phyloP scores from a whole-genome alignment of 345 rosid genomes.

The Fremontodendron californicum region DNA sequence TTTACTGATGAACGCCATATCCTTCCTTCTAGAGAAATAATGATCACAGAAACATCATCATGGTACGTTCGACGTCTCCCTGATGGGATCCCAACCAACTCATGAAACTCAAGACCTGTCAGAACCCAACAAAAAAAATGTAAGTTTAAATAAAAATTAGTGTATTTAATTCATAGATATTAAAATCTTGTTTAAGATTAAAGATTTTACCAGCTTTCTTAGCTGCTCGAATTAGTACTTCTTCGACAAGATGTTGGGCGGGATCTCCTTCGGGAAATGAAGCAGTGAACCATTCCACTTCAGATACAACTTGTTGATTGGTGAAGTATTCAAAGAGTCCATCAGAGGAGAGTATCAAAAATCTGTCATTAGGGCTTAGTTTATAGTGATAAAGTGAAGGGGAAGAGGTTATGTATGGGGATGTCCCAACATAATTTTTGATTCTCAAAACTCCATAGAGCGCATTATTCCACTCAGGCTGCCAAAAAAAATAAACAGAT shows the following conservation, averaged over 20 bases:
- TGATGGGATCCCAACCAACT: constrained; percentile 81
- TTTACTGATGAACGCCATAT: constrained; percentile 90
- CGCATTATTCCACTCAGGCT: constrained; percentile 91
- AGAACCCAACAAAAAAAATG: background rate
- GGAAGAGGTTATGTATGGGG: constrained; percentile 70
- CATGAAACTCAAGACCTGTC: constrained; percentile 85
- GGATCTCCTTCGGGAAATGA: constrained; percentile 93
- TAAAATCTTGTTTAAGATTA: background rate
- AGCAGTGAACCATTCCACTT: constrained; percentile 67
- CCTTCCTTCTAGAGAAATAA: constrained; percentile 86
- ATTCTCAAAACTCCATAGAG: constrained; percentile 79
- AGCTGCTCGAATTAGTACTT: constrained; percentile 83
- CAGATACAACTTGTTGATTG: constrained; percentile 72
- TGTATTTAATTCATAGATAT: background rate
- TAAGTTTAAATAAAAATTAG: background rate
- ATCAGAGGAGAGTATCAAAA: constrained; percentile 78
- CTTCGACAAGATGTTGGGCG: constrained; percentile 84
- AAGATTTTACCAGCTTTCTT: constrained; percentile 66
- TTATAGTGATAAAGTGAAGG: constrained; percentile 80
- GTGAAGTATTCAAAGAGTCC: constrained; percentile 87
- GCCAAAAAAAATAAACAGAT: constrained; percentile 12
- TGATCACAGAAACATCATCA: constrained; percentile 82
- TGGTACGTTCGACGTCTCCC: constrained; percentile 89
- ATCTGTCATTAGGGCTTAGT: constrained; percentile 62
- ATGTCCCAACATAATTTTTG: constrained; percentile 66